Conservation (phyloP, 2,329 filamentous ascomycete species). For the Ceratocystis lukuohia region DNA sequence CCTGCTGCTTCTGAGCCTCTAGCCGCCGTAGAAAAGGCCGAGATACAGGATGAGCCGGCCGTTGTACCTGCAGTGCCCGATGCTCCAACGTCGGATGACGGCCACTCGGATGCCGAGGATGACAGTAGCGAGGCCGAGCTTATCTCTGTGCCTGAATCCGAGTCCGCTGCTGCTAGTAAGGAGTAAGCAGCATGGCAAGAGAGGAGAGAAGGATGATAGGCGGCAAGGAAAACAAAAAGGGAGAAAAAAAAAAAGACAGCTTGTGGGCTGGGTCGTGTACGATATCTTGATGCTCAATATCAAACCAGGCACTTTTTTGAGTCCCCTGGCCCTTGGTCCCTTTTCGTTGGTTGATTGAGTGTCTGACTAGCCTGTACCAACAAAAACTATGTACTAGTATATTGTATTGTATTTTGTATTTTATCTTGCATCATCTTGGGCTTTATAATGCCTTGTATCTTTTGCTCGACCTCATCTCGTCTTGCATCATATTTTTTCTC, state of each 20-base stretch:
- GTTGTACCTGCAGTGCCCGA: conserved; percentile 1
- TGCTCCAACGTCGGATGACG: conserved; percentile 2
- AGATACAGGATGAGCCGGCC: background rate
- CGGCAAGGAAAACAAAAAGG: background rate
- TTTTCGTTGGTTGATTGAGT: background rate
- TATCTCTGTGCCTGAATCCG: conserved; percentile 8
- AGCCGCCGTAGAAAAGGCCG: background rate
- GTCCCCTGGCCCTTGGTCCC: background rate
- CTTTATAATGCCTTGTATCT: background rate
- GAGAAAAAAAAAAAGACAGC: background rate
- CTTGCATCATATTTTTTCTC: background rate
- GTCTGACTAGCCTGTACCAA: background rate
- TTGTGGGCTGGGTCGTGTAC: conserved; percentile 3
- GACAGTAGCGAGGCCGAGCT: conserved; percentile 8
- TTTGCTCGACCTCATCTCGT: background rate
- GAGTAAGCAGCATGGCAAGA: background rate
- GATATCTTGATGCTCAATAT: conserved; percentile 14
- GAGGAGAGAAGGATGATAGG: background rate
- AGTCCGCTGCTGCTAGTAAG: background rate
- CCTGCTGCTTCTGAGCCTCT: conserved; percentile 2
- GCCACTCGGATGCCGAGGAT: conserved; percentile 10
- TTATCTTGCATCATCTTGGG: background rate
- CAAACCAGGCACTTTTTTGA: background rate
- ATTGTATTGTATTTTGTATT: conserved; percentile 4
- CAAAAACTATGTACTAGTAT: background rate